Evolutionary conservation across 2,329 filamentous ascomycete species (phyloP), one percentile per base, ranked within the genome.

Genomic region (Trichoderma gracile): DNA sequence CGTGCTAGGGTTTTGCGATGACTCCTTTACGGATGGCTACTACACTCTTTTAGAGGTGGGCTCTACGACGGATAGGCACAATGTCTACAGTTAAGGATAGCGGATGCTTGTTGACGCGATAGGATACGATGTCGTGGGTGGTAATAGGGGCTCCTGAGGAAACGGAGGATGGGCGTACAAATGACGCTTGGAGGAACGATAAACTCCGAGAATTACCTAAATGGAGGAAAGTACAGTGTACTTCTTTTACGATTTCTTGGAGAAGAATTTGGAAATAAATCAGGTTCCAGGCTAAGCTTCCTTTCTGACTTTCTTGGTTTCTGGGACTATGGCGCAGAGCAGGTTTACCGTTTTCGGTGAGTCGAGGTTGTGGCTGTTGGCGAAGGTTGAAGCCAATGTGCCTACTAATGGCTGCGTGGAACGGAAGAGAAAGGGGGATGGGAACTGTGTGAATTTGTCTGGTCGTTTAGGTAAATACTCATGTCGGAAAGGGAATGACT

Each of bases 281-380:
- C 7, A 40, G 27, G 43, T 43, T 30, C 38, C 38, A 38, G 53
- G 53, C 30, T 30, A 30, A 21, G 30, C 46, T 23, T 30, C 25
- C 19, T 61, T 61, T 61, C 23, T 52, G 38, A 21, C 21, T 27
- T 52, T 52, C 52, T 61, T 27, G 57, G 49, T 53, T 45, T 17
- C n/a, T 33, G 38, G 38, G 52, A 61, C 47, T 47, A 52, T 61
- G 57, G 42, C 54, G 25, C 19, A 43, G 53, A 8, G 17, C 21
- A 15, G 9, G 33, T 42, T 46, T 30, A 60, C 57, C 57, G 57
- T 61, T 61, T 61, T 43, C 57, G 38, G 57, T 40, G 47, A 23
- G 12, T 53, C n/a, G 49, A 21, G 3, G 43, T 19, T n/a, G 30
- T 54, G 52, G 46, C 45, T 19, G 46, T 23, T 47, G n/a, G 33